Evolutionary conservation across 768 basidiomycete genomes (phyloP).

Genomic region (Pseudohyphozyma bogoriensis): DNA sequence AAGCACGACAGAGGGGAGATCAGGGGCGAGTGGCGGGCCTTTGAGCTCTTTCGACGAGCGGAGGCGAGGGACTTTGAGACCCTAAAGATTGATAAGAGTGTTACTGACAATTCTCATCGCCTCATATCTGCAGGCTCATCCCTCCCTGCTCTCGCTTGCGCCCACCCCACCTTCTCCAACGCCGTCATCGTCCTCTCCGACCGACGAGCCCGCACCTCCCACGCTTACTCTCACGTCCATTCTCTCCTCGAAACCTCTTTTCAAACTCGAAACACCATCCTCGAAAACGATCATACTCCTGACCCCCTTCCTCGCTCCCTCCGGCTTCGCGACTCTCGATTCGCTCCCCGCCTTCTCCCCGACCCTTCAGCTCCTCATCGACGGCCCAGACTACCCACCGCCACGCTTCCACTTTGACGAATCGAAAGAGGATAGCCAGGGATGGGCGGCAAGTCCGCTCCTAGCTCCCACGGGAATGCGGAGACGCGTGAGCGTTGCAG

Average conservation of each 20-base stretch:
- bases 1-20: too few species aligned
- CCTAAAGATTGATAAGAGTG: not conserved
- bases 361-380: slow-evolving; percentile 18
- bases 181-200: slow-evolving; percentile 12
- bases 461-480: not conserved
- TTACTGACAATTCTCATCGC: not conserved
- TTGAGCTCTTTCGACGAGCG: too few species aligned
- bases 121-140: slow-evolving; percentile 10
- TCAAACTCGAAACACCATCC: not conserved
- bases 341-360: slow-evolving; percentile 13
- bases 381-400: slow-evolving; percentile 7
- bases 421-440: too few species aligned
- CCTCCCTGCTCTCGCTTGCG: slow-evolving; percentile 9
- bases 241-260: not conserved
- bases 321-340: not conserved
- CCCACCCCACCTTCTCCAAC: slow-evolving; percentile 17
- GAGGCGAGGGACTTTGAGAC: not conserved
- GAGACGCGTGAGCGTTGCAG: too few species aligned
- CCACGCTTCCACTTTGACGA: slow-evolving; percentile 17
- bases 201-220: not conserved
- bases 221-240: not conserved
- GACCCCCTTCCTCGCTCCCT: not conserved
- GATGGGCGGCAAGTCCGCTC: slow-evolving; percentile 4
- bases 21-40: not conserved
- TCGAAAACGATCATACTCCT: slow-evolving; percentile 5